Percentiles rank a stretch among this genome's conserved stretches.
Evolutionary conservation across 306 rosid species (phyloP).

Genomic region (Cucurbita ficifolia): DNA sequence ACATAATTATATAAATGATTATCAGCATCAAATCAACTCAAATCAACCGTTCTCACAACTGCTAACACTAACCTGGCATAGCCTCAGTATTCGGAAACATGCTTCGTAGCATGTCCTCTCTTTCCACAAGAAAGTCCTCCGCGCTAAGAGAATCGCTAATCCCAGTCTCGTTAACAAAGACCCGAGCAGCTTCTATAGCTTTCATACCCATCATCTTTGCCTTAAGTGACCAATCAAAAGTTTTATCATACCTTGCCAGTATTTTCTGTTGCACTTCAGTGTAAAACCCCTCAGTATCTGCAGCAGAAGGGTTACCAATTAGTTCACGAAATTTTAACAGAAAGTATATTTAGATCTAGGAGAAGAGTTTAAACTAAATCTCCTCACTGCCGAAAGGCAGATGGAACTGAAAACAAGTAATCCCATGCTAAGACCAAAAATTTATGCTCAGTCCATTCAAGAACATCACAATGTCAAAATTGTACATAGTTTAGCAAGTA

Average conservation of each 20-base stretch:
- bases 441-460: background rate
- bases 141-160: constrained; percentile 49
- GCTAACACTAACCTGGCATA: constrained; percentile 57
- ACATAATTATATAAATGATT: background rate
- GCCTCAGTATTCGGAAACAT: constrained; percentile 70
- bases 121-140: constrained; percentile 65
- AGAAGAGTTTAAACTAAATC: background rate
- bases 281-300: constrained; percentile 84
- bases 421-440: background rate
- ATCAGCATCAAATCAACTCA: background rate
- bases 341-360: background rate
- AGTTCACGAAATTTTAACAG: background rate
- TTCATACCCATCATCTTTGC: constrained; percentile 91
- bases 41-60: background rate
- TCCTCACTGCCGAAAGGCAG: background rate
- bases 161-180: constrained; percentile 72
- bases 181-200: constrained; percentile 78
- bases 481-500: background rate
- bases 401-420: background rate
- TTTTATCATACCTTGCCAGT: constrained; percentile 62
- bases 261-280: constrained; percentile 72
- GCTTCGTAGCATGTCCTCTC: constrained; percentile 53
- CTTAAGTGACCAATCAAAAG: constrained; percentile 83
- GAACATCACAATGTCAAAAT: background rate
- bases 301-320: background rate